Evolutionary conservation across 192 early-diverging fungal species (phyloP).

Genomic region (Glomus cerebriforme): DNA sequence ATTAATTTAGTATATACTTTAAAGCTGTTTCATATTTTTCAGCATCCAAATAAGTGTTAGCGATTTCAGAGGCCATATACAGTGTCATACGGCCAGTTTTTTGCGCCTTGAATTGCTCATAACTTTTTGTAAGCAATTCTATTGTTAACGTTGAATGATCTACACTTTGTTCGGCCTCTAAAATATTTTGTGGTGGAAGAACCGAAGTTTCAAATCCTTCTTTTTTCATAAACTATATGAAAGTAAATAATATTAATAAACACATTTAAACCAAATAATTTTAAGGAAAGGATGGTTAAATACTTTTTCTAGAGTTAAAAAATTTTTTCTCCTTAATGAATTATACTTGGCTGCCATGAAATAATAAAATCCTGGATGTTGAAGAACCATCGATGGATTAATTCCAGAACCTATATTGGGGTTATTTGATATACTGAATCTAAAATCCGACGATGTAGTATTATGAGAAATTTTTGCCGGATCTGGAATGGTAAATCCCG

Average conservation of each 20-base stretch:
- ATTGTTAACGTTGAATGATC: conserved; percentile 75
- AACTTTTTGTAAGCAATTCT: conserved; percentile 87
- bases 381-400: conserved; percentile 69
- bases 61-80: conserved; percentile 85
- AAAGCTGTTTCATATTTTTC: conserved; percentile 86
- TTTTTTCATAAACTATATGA: conserved; percentile 3
- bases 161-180: conserved; percentile 51
- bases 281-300: background rate
- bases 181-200: conserved; percentile 42
- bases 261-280: background rate
- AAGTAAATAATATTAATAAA: background rate
- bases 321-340: conserved; percentile 67
- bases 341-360: conserved; percentile 72
- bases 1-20: conserved; percentile 40
- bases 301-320: conserved; percentile 52
- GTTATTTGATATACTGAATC: conserved; percentile 32
- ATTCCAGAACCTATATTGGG: conserved; percentile 40
- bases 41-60: conserved; percentile 72
- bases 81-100: conserved; percentile 78
- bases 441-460: conserved; percentile 41
- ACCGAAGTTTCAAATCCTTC: conserved; percentile 14
- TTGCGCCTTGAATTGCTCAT: conserved; percentile 82
- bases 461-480: conserved; percentile 34
- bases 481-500: conserved; percentile 66
- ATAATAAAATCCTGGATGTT: conserved; percentile 88